Evolutionary conservation across 148 eudicot species (phyloP).

Genomic region (Chenopodium berlandieri): DNA sequence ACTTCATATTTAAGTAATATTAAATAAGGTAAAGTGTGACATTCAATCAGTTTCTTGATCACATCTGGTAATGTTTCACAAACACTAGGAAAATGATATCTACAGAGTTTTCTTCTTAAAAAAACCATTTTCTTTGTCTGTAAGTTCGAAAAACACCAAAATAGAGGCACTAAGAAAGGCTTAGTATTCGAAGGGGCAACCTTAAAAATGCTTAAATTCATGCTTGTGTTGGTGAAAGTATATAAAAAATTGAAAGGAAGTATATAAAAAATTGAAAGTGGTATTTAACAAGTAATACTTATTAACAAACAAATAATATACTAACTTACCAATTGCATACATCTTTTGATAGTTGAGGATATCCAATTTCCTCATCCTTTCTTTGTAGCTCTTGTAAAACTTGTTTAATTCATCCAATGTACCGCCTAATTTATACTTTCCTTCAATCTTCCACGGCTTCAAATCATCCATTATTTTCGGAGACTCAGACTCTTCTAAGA

Average conservation of each 20-base stretch:
- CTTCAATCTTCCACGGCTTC: conserved; percentile 94
- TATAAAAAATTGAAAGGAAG: background rate
- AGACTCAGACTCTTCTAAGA: conserved; percentile 83
- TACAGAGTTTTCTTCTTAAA: background rate
- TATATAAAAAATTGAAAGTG: background rate
- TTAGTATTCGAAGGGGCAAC: background rate
- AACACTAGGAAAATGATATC: conserved; percentile 6
- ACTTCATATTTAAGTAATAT: conserved; percentile 24
- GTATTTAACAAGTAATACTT: conserved; percentile 16
- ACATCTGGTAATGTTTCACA: conserved; percentile 19
- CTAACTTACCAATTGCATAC: conserved; percentile 87
- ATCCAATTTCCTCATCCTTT: conserved; percentile 89
- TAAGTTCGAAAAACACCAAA: background rate
- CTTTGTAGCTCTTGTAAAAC: conserved; percentile 87
- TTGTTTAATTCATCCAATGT: conserved; percentile 67
- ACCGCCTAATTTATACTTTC: conserved; percentile 50
- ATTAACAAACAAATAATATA: background rate
- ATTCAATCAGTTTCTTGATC: conserved; percentile 23
- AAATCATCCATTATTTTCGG: conserved; percentile 73
- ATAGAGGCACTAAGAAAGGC: background rate
- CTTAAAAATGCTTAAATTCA: background rate
- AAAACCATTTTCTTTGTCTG: background rate
- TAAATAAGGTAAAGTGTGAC: conserved; percentile 24
- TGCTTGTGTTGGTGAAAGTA: conserved; percentile 9
- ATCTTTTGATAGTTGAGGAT: conserved; percentile 96